Evolutionary conservation across 495 filamentous ascomycete species (phyloP).

Genomic region (Chaetomidium leptoderma): DNA sequence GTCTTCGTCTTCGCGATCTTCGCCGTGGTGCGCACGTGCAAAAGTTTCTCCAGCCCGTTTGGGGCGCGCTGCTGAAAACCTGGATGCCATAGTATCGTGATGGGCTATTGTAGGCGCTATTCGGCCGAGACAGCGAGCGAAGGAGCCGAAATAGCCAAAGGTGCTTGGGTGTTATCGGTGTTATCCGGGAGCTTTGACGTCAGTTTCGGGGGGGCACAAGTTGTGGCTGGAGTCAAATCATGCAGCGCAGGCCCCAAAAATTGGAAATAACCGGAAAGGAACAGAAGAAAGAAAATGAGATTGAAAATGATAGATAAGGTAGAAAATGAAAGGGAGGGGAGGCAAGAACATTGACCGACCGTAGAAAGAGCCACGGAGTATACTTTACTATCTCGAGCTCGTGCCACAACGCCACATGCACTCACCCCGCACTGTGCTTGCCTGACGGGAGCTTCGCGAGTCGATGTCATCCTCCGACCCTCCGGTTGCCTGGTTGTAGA

Average conservation of each 20-base stretch:
- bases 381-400: too few species aligned
- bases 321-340: too few species aligned
- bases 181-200: conserved; percentile 16
- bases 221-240: conserved; percentile 11
- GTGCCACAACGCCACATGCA: conserved; percentile 19
- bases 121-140: neutral
- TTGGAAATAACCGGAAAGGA: too few species aligned
- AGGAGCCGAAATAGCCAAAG: neutral
- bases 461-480: conserved; percentile 13
- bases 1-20: conserved; percentile 44
- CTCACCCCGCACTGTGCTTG: conserved; percentile 12
- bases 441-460: neutral
- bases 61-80: conserved; percentile 63
- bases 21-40: conserved; percentile 62
- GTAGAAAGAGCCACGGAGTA: too few species aligned
- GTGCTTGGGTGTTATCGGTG: too few species aligned
- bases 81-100: conserved; percentile 52
- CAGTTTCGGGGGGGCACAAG: neutral
- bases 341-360: too few species aligned
- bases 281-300: too few species aligned
- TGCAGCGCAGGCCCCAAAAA: too few species aligned
- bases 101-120: neutral
- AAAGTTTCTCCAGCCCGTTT: conserved; percentile 80
- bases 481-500: neutral
- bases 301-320: too few species aligned